phyloP scores from a whole-genome alignment of 306 rosid genomes.

The Oemleria cerasiformis region DNA sequence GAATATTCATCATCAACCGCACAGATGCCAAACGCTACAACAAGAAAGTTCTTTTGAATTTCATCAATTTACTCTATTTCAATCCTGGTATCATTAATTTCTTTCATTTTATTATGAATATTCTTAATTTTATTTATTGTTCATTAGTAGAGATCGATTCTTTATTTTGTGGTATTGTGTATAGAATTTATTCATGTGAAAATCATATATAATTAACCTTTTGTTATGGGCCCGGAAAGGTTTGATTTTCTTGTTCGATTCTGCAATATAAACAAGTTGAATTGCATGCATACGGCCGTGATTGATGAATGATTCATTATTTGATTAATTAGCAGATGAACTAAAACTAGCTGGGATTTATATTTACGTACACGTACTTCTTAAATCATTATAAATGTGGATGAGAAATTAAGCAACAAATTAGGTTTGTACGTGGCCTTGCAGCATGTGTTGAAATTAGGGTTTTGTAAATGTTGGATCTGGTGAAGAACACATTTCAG shows the following conservation, averaged over 20 bases:
- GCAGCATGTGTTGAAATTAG: too few relatives aligned
- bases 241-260: neutral
- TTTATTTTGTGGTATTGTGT: neutral
- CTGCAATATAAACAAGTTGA: neutral
- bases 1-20: slow-evolving; percentile 34
- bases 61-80: neutral
- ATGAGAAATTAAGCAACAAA: too few relatives aligned
- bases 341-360: too few relatives aligned
- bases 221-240: neutral
- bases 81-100: slow-evolving; percentile 10
- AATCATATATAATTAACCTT: neutral
- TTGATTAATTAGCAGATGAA: too few relatives aligned
- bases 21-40: slow-evolving; percentile 28
- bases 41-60: slow-evolving; percentile 64
- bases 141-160: neutral
- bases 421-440: too few relatives aligned
- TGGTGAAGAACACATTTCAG: too few relatives aligned
- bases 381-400: too few relatives aligned
- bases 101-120: neutral
- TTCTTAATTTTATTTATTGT: neutral
- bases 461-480: too few relatives aligned
- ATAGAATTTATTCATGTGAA: neutral
- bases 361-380: too few relatives aligned
- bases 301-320: too few relatives aligned
- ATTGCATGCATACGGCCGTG: too few relatives aligned